phyloP scores from a whole-genome alignment of 495 filamentous ascomycete species.

The Lasiosphaeris hirsuta region DNA sequence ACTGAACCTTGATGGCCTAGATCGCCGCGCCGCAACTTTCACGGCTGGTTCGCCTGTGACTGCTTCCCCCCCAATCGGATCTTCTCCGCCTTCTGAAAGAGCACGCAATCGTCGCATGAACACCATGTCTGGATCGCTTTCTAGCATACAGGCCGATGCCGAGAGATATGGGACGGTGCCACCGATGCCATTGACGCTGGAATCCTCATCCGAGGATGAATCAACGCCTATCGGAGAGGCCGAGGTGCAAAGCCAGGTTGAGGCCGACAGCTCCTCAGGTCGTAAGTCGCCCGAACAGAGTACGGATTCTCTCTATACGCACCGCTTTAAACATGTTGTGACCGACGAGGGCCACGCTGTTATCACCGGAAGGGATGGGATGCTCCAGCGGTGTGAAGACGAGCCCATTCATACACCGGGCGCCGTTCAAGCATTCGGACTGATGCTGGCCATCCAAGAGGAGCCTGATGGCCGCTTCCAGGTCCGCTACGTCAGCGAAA shows the following conservation, averaged over 20 bases:
- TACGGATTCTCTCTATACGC: conserved; percentile 51
- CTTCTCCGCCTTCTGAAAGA: neutral
- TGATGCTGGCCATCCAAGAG: conserved; percentile 74
- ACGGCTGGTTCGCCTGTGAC: neutral
- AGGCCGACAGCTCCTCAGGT: conserved; percentile 15
- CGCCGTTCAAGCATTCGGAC: conserved; percentile 82
- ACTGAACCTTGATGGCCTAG: neutral
- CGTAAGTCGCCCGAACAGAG: conserved; percentile 26
- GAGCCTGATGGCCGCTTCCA: conserved; percentile 61
- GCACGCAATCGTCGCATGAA: conserved; percentile 21
- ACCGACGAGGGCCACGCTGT: conserved; percentile 82
- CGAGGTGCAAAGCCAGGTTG: conserved; percentile 11
- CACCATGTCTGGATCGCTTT: conserved; percentile 24
- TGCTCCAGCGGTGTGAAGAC: conserved; percentile 79
- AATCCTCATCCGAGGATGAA: conserved; percentile 34
- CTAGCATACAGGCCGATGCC: conserved; percentile 29
- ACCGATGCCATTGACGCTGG: conserved; percentile 29
- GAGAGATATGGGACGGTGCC: conserved; percentile 19
- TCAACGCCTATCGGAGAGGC: conserved; percentile 6
- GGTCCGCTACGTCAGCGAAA: conserved; percentile 84
- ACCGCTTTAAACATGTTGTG: conserved; percentile 75
- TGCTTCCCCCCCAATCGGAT: neutral
- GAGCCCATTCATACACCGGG: conserved; percentile 92
- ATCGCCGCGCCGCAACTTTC: neutral
- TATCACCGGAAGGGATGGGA: conserved; percentile 72